A percentile compares a stretch with the other conserved stretches of the same genome.
Conservation (phyloP, 192 early-diverging fungal genomes). For the Backusella liffmaniae region DNA sequence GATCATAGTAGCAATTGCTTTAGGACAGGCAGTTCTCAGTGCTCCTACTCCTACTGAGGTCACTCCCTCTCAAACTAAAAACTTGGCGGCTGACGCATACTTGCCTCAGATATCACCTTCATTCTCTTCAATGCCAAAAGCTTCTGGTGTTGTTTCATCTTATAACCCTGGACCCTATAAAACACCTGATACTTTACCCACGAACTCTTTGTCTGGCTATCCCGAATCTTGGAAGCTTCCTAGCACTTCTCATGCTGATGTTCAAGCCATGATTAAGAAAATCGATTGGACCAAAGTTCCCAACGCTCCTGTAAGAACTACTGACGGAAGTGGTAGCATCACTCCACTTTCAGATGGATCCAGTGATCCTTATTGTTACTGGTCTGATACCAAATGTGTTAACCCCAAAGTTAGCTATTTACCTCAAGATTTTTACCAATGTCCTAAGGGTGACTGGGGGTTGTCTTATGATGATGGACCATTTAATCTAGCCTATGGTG, state of each 20-base stretch:
- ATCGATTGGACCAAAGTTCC: constrained; percentile 30
- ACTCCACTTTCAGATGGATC: background rate
- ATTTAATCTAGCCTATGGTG: constrained; percentile 2
- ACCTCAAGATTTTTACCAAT: constrained; percentile 21
- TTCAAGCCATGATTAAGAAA: constrained; percentile 15
- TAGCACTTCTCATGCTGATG: constrained; percentile 27
- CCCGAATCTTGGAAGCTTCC: constrained; percentile 24
- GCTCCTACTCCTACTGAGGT: background rate
- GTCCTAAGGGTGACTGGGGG: constrained; percentile 22
- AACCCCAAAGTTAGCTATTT: constrained; percentile 27
- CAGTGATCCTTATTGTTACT: constrained; percentile 12
- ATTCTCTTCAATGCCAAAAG: background rate
- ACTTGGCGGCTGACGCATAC: background rate
- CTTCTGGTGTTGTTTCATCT: background rate
- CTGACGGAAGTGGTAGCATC: constrained; percentile 13
- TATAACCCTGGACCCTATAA: background rate
- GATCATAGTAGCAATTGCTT: background rate
- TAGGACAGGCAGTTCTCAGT: background rate
- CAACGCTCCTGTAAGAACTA: constrained; percentile 6
- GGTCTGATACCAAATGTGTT: constrained; percentile 16
- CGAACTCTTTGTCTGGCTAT: constrained; percentile 8
- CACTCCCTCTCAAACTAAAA: background rate
- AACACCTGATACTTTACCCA: background rate
- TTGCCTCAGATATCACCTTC: background rate
- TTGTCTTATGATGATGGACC: constrained; percentile 25